Evolutionary conservation across 306 rosid genomes (phyloP).

Genomic region (Vicia faba): DNA sequence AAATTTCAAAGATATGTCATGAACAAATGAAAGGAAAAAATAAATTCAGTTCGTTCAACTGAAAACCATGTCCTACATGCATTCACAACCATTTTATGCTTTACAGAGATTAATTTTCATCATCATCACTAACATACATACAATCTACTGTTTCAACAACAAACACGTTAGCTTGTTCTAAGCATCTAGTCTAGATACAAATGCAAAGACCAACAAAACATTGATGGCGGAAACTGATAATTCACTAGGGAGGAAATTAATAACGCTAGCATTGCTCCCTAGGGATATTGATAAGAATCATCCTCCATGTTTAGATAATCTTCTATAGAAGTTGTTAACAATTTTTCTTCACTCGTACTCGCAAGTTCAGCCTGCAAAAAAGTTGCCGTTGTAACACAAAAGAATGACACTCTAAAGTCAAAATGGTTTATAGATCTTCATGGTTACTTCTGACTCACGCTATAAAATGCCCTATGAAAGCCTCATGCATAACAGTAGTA

Average conservation of each 20-base stretch:
- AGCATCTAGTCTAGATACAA: constrained; percentile 38
- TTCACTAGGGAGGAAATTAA: constrained; percentile 22
- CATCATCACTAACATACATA: constrained; percentile 30
- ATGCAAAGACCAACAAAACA: constrained; percentile 18
- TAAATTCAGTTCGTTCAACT: constrained; percentile 2
- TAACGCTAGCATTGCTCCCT: constrained; percentile 32
- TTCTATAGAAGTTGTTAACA: constrained; percentile 37
- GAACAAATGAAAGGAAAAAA: neutral
- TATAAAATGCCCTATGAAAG: constrained; percentile 1
- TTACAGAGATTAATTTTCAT: constrained; percentile 23
- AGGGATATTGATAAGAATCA: constrained; percentile 48
- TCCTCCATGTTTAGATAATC: constrained; percentile 49
- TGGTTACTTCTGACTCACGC: neutral
- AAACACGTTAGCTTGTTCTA: constrained; percentile 27
- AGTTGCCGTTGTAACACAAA: constrained; percentile 18
- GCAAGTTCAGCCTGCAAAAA: constrained; percentile 77
- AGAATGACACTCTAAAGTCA: neutral
- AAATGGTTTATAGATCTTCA: constrained; percentile 13
- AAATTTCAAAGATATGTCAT: neutral
- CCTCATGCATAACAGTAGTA: too few relatives aligned
- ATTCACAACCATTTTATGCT: constrained; percentile 26
- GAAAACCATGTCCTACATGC: constrained; percentile 20
- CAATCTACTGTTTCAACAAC: constrained; percentile 32
- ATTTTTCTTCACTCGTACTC: constrained; percentile 45
- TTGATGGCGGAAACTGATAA: constrained; percentile 31